These are phyloP conservation scores for Trametes polyzona DNA, from an alignment of 1,284 basidiomycete species.

Conservation along the genomic window DNA sequence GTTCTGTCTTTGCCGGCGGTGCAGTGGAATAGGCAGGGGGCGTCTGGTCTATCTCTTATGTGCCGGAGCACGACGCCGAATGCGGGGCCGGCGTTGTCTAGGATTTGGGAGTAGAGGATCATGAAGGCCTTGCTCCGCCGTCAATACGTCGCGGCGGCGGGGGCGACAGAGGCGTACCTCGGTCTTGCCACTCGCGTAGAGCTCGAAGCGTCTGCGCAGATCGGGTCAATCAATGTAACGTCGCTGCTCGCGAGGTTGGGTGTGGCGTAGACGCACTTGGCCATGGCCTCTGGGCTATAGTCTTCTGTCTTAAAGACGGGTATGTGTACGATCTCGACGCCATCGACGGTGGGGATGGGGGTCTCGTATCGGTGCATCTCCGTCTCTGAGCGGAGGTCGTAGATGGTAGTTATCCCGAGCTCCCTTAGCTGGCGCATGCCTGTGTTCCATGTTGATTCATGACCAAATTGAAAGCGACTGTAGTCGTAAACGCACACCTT, in stretches of 20 bases:
- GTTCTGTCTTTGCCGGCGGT: constrained; percentile 82
- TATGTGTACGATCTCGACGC: constrained; percentile 56
- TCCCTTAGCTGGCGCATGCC: constrained; percentile 59
- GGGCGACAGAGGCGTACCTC: constrained; percentile 50
- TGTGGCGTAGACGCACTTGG: constrained; percentile 60
- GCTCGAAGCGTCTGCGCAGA: constrained; percentile 59
- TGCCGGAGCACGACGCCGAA: constrained; percentile 71
- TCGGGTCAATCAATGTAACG: constrained; percentile 14
- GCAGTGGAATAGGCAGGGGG: constrained; percentile 72
- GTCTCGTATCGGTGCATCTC: constrained; percentile 75
- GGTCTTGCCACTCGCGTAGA: constrained; percentile 80
- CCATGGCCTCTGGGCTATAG: constrained; percentile 81
- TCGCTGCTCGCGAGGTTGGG: neutral
- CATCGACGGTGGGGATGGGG: constrained; percentile 64
- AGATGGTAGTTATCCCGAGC: constrained; percentile 68
- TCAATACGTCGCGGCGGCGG: constrained; percentile 9
- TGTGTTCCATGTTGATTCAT: constrained; percentile 29
- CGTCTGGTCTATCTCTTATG: constrained; percentile 66
- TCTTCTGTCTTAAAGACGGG: constrained; percentile 76
- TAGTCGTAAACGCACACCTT: constrained; percentile 46
- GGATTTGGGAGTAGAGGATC: constrained; percentile 77
- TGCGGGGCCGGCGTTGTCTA: constrained; percentile 68
- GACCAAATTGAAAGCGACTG: neutral
- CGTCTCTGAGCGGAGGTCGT: constrained; percentile 76
- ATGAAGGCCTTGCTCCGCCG: constrained; percentile 64